Base-by-base conservation (phyloP, 108 stramenopile species). In the Nitzschia inconspicua region DNA sequence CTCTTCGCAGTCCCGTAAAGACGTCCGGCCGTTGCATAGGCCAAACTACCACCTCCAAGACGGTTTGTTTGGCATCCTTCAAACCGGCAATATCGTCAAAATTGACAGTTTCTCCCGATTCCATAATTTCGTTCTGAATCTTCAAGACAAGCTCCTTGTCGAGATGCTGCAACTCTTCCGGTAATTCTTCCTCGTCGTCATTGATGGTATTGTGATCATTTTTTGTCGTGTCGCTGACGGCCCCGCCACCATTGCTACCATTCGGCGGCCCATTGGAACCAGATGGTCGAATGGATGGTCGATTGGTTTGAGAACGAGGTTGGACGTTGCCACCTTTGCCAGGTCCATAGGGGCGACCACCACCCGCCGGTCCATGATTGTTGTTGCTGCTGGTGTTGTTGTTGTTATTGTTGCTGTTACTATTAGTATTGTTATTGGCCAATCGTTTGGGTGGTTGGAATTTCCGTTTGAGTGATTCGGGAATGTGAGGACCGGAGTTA, bases 61-160 rank as follows among this genome's bases (percentile, higher is more conserved):
- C 72, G 8, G 92, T 88, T 36, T 72, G 66, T 55, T 97, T 97
- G 44, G 93, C 96, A 63, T 89, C 73, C 3, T 61, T 49, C 44
- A 96, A 62, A 0, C 95, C 95, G 10, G 93, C 93, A 74, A 96
- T 94, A 53, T 94, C 93, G 43, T 87, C 84, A 76, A 96, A 96
- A n/a, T 88, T 86, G 8, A 89, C 61, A 16, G 71, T 47, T 23
- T 83, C 80, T 8, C 66, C 77, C 13, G 50, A 34, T 47, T 92
- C 82, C 57, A 94, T 71, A 48, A 96, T 90, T 61, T 96, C 93
- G 61, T 82, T 77, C 39, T 79, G 66, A 44, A 94, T 96, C 66
- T 84, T 86, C 47, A 91, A 75, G 59, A 94, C 75, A 34, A 96
- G 73, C 57, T 90, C 91, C 57, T 92, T 90, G 51, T 92, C 91